phyloP scores from a whole-genome alignment of 192 early-diverging fungal species.

The Podila horticola region DNA sequence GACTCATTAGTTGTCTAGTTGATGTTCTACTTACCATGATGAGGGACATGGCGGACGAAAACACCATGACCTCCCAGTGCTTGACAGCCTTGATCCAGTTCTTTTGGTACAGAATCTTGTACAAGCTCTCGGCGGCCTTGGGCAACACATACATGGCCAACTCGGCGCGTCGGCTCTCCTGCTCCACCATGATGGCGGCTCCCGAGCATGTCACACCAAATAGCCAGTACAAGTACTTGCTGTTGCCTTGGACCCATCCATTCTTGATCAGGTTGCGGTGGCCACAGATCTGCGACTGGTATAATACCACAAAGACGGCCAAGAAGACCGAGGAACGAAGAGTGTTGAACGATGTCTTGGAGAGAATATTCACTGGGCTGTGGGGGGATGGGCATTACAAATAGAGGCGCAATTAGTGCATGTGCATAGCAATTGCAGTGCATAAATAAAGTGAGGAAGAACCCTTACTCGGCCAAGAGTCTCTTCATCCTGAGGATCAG shows the following conservation, averaged over 20 bases:
- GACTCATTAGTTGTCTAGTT: not conserved
- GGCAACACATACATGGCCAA: slow-evolving; percentile 84
- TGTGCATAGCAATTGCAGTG: not conserved
- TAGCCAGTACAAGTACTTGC: slow-evolving; percentile 72
- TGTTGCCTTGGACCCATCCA: slow-evolving; percentile 52
- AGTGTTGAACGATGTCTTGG: slow-evolving; percentile 62
- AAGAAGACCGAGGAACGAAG: slow-evolving; percentile 73
- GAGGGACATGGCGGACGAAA: slow-evolving; percentile 71
- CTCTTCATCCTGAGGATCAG: slow-evolving; percentile 66
- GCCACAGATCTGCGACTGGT: slow-evolving; percentile 73
- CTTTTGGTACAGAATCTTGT: slow-evolving; percentile 71
- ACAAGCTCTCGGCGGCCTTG: slow-evolving; percentile 74
- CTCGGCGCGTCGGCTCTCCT: slow-evolving; percentile 72
- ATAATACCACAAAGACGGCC: slow-evolving; percentile 69
- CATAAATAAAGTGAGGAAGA: not conserved
- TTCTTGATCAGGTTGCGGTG: slow-evolving; percentile 67
- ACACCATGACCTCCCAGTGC: slow-evolving; percentile 71
- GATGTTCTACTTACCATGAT: slow-evolving; percentile 68
- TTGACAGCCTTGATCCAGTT: slow-evolving; percentile 66
- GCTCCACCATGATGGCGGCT: slow-evolving; percentile 74
- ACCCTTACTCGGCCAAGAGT: slow-evolving; percentile 67
- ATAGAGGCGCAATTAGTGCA: not conserved
- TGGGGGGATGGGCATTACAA: slow-evolving; percentile 2
- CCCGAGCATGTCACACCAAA: slow-evolving; percentile 67
- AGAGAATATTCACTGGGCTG: slow-evolving; percentile 62